A percentile compares a stretch with the other conserved stretches of the same genome.
Conservation (phyloP, 2,329 filamentous ascomycete genomes). For the Arthroderma sp. region DNA sequence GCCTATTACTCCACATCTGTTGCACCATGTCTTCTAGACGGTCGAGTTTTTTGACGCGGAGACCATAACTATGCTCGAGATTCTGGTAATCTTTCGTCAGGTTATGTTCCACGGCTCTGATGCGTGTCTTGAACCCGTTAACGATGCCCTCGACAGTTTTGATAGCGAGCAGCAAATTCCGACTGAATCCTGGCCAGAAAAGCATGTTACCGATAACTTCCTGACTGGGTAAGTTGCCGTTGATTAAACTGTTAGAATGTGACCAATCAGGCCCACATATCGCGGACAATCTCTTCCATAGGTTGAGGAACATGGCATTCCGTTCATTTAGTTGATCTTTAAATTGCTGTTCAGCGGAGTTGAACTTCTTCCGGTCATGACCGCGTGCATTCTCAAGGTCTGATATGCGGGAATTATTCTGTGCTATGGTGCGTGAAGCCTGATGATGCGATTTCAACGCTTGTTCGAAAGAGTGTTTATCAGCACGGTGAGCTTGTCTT, state of each 20-base stretch:
- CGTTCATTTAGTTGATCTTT: constrained; percentile 81
- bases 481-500: constrained; percentile 67
- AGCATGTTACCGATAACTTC: constrained; percentile 79
- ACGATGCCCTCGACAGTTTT: constrained; percentile 77
- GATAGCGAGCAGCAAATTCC: constrained; percentile 74
- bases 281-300: constrained; percentile 78
- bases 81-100: constrained; percentile 83
- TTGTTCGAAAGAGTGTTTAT: constrained; percentile 76
- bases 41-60: constrained; percentile 73
- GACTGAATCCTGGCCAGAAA: constrained; percentile 63
- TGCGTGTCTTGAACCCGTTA: constrained; percentile 61
- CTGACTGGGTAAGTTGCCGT: constrained; percentile 70
- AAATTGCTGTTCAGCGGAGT: constrained; percentile 62
- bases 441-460: constrained; percentile 79
- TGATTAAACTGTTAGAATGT: constrained; percentile 76
- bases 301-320: constrained; percentile 71
- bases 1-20: constrained; percentile 36
- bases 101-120: constrained; percentile 76
- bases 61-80: constrained; percentile 67
- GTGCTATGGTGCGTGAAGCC: constrained; percentile 69
- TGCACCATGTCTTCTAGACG: constrained; percentile 68
- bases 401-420: constrained; percentile 69
- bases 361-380: constrained; percentile 64
- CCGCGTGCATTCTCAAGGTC: constrained; percentile 73
- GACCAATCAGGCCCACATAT: constrained; percentile 88